A percentile compares a stretch with the other conserved stretches of the same genome.
phyloP scores from a whole-genome alignment of 371 early-diverging fungal species.

The Mucor mucedo region DNA sequence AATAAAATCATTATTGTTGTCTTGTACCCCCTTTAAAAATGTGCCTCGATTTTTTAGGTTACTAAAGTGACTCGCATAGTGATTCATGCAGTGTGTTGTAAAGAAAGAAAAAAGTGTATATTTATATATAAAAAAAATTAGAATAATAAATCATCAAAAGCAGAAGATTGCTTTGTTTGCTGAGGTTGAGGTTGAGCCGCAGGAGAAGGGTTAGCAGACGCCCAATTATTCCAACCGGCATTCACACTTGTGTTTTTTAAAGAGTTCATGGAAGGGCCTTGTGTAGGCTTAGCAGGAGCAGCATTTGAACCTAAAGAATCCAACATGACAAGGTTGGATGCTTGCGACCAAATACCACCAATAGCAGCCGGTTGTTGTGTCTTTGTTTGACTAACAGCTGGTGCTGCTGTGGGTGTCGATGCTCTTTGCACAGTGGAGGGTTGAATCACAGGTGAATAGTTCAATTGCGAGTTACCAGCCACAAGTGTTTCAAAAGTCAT shows the following conservation, averaged over 20 bases:
- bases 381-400: background rate
- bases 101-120: background rate
- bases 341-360: conserved; percentile 63
- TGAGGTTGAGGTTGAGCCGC: conserved; percentile 6
- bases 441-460: conserved; percentile 3
- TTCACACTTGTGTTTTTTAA: conserved; percentile 50
- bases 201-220: conserved; percentile 24
- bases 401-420: background rate
- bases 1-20: too few species aligned
- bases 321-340: conserved; percentile 58
- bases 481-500: conserved; percentile 22
- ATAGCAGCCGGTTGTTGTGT: conserved; percentile 13
- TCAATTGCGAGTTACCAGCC: background rate
- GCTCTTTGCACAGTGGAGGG: background rate
- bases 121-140: background rate
- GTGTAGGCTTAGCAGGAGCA: conserved; percentile 42
- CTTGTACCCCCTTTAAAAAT: too few species aligned
- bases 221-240: conserved; percentile 56
- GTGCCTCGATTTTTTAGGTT: too few species aligned
- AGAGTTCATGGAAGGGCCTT: conserved; percentile 67
- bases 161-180: background rate
- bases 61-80: too few species aligned
- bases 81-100: background rate
- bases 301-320: conserved; percentile 58
- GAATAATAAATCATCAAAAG: conserved; percentile 20